Evolutionary conservation across 495 filamentous ascomycete genomes (phyloP).

Genomic region (Aspergillus mulundensis): DNA sequence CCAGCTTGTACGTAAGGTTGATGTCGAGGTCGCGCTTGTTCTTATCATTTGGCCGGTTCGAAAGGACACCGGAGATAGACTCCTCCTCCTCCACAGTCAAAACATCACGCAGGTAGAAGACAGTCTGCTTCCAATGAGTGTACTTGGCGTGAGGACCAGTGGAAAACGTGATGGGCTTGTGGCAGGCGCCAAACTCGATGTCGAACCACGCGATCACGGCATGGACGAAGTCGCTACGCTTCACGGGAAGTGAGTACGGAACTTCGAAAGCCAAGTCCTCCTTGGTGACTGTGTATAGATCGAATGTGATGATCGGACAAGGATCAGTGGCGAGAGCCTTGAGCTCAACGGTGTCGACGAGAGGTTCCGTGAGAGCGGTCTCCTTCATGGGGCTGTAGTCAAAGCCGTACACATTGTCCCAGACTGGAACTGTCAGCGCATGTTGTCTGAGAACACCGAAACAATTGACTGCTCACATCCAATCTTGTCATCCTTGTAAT

Average conservation of each 20-base stretch:
- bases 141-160: constrained; percentile 88
- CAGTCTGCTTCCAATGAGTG: constrained; percentile 94
- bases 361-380: constrained; percentile 76
- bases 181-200: constrained; percentile 94
- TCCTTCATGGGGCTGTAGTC: constrained; percentile 87
- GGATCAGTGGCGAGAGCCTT: constrained; percentile 77
- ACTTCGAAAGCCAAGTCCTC: constrained; percentile 74
- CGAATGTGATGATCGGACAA: constrained; percentile 69
- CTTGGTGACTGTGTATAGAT: constrained; percentile 71
- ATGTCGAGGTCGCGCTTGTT: constrained; percentile 96
- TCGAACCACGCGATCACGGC: constrained; percentile 98
- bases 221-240: constrained; percentile 87
- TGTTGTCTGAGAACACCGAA: background rate
- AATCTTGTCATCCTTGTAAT: constrained; percentile 88
- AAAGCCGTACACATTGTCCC: constrained; percentile 98
- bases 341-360: constrained; percentile 77
- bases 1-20: constrained; percentile 73
- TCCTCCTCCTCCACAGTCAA: constrained; percentile 80
- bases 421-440: constrained; percentile 55
- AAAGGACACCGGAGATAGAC: constrained; percentile 63
- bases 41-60: constrained; percentile 85
- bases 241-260: constrained; percentile 64
- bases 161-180: constrained; percentile 78
- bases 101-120: constrained; percentile 82
- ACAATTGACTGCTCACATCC: constrained; percentile 53